Evolutionary conservation across 164 flowering plant genomes (phyloP), one percentile per base, ranked within the genome.

Genomic region (Magnolia kwangsiensis): DNA sequence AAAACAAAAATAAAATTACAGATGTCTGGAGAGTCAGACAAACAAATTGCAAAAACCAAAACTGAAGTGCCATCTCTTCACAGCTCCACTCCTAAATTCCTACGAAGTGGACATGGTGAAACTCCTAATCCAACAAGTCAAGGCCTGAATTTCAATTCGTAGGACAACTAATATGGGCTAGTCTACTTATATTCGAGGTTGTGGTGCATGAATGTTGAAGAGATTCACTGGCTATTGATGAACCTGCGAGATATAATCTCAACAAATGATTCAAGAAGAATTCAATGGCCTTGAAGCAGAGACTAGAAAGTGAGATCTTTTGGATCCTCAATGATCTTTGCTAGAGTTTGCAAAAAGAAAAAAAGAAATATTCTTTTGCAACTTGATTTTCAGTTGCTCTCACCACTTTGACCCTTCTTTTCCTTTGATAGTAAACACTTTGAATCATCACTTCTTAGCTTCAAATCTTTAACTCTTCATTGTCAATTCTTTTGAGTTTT

Each of bases 291-390:
- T 69, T 16, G 50, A 20, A 27, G 50, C 37, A 18, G 20, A 63
- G 77, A 68, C 79, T 89, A 95, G 68, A 95, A 76, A 73, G 99
- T 93, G 55, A 95, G 92, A 77, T 90, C 96, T 80, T 88, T 89
- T 16, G 98, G 98, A 70, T 94, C 95, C 89, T 94, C 93, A 23
- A 96, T 92, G 49, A 96, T 89, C 83, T 88, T 84, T 4, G 99
- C 86, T 73, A 94, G 80, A 50, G 98, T 96, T 84, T 92, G 94
- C 89, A 96, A 86, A 88, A 96, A 96, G n/a, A n/a, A n/a, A n/a
- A n/a, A n/a, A n/a, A n/a, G n/a, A n/a, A n/a, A n/a, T n/a, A n/a
- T n/a, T n/a, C n/a, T n/a, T n/a, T n/a, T n/a, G n/a, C n/a, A n/a
- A n/a, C n/a, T 27, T 27, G 29, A 27, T 27, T 27, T 27, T 27